Evolutionary conservation across 2,329 filamentous ascomycete genomes (phyloP).

Genomic region (Fusarium protoensiforme): DNA sequence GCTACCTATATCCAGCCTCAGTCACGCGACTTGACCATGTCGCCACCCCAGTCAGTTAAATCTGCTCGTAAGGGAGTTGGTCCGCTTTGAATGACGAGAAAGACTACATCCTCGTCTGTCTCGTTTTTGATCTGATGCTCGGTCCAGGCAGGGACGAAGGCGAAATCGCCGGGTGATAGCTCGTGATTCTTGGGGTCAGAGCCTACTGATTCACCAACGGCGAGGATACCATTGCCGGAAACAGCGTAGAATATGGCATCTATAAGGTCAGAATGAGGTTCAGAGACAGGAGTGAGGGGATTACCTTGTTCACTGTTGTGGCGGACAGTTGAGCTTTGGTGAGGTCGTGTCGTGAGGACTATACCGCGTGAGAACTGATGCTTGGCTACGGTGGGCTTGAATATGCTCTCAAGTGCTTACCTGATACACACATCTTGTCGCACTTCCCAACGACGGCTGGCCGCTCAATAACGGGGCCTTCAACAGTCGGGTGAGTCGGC

Average conservation of each 20-base stretch:
- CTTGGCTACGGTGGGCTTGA: background rate
- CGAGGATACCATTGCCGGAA: constrained; percentile 69
- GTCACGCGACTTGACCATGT: constrained; percentile 46
- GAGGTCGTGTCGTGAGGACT: constrained; percentile 73
- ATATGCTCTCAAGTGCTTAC: constrained; percentile 52
- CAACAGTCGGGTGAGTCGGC: constrained; percentile 48
- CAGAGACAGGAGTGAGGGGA: constrained; percentile 18
- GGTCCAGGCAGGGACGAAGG: constrained; percentile 74
- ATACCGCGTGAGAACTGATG: background rate
- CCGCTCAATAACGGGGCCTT: constrained; percentile 49
- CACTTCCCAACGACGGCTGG: constrained; percentile 73
- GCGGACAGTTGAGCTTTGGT: constrained; percentile 70
- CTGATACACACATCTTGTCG: constrained; percentile 74
- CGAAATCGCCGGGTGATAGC: constrained; percentile 74
- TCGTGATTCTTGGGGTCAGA: constrained; percentile 63
- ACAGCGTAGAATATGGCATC: constrained; percentile 77
- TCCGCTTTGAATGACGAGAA: constrained; percentile 74
- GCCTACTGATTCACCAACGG: constrained; percentile 66
- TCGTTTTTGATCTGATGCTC: constrained; percentile 79
- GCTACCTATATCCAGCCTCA: constrained; percentile 8
- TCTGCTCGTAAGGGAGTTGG: constrained; percentile 70
- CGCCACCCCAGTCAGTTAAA: constrained; percentile 70
- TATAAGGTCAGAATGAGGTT: constrained; percentile 41
- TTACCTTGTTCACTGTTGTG: constrained; percentile 77
- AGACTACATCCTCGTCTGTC: constrained; percentile 68